These are phyloP conservation scores for Melaleuca quinquenervia DNA, from an alignment of 345 rosid genomes.

Conservation along the genomic window DNA sequence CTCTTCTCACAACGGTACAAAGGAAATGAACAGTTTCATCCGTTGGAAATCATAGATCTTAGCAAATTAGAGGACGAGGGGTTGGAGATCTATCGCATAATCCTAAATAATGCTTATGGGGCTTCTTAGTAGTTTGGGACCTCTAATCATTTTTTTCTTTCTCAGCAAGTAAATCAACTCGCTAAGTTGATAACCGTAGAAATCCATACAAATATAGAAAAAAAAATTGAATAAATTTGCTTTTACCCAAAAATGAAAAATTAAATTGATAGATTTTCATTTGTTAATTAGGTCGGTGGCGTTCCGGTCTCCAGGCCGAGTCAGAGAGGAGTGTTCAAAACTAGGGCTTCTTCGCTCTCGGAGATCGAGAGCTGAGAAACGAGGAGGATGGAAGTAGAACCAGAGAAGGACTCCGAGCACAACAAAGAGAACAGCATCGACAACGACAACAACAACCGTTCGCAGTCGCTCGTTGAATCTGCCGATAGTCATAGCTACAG, in stretches of 20 bases:
- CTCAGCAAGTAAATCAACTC: background rate
- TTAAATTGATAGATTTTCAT: background rate
- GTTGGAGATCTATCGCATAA: no score
- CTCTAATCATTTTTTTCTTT: background rate
- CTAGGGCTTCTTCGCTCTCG: background rate
- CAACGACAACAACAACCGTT: background rate
- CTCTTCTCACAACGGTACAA: background rate
- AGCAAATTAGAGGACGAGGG: no score
- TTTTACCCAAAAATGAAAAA: background rate
- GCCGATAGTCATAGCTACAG: background rate
- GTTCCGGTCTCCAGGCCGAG: background rate
- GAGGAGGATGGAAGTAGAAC: slow-evolving; percentile 35
- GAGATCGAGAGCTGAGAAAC: background rate
- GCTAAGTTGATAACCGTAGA: background rate
- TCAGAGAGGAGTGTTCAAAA: background rate
- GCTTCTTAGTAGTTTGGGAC: background rate
- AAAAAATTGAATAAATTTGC: background rate
- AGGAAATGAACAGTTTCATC: no score
- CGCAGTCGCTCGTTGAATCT: slow-evolving; percentile 2
- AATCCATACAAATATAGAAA: background rate
- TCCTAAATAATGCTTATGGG: no score
- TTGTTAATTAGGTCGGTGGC: background rate
- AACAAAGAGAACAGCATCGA: slow-evolving; percentile 4
- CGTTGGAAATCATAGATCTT: no score
- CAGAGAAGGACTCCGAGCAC: slow-evolving; percentile 54